phyloP scores from a whole-genome alignment of 148 eudicot genomes.

The Rhododendron henanense region DNA sequence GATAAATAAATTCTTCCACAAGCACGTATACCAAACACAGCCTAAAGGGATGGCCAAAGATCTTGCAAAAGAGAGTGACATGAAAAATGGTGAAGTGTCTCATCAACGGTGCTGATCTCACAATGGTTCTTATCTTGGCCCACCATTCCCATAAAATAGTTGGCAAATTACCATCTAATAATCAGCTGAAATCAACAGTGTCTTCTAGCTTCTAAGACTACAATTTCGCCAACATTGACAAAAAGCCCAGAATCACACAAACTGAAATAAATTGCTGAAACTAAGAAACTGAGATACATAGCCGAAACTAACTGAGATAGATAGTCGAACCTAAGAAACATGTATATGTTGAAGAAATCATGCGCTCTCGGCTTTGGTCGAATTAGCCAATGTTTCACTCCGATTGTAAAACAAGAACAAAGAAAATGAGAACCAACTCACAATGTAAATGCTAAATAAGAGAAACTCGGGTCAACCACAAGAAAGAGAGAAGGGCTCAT shows the following conservation, averaged over 20 bases:
- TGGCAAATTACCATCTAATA: neutral
- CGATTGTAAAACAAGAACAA: neutral
- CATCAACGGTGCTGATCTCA: neutral
- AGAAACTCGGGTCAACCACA: neutral
- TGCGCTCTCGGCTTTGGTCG: neutral
- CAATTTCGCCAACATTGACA: neutral
- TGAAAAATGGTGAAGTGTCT: neutral
- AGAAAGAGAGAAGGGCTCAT: slow-evolving; percentile 12
- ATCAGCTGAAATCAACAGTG: too few species aligned
- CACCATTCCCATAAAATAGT: neutral
- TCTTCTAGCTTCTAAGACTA: neutral
- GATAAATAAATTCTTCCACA: neutral
- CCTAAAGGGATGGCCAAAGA: neutral
- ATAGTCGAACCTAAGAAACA: neutral
- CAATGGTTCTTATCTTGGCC: neutral
- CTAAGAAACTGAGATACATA: neutral
- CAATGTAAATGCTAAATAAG: neutral
- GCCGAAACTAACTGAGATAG: neutral
- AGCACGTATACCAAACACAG: neutral
- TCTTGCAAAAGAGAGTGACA: neutral
- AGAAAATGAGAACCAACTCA: slow-evolving; percentile 3
- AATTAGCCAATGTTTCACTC: slow-evolving; percentile 5
- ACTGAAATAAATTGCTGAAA: neutral
- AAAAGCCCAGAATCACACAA: neutral
- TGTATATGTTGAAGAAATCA: neutral